phyloP scores from a whole-genome alignment of 2,329 filamentous ascomycete genomes.

The Trichoderma koningiopsis region DNA sequence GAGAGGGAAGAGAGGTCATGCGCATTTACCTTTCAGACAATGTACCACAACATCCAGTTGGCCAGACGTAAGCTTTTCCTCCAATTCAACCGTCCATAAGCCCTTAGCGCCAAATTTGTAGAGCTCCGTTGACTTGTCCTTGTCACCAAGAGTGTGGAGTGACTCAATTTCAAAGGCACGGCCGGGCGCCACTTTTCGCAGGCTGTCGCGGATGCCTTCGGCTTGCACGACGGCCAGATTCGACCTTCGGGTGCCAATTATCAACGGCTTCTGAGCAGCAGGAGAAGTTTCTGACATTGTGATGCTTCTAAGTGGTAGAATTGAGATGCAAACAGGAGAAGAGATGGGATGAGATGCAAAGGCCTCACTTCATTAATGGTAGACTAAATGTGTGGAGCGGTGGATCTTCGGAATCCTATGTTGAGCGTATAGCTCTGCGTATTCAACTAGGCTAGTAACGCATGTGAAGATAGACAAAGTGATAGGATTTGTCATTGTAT shows the following conservation, averaged over 20 bases:
- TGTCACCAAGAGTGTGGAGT: conserved; percentile 17
- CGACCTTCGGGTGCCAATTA: conserved; percentile 20
- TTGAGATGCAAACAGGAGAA: background rate
- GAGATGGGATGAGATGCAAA: background rate
- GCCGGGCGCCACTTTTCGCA: conserved; percentile 1
- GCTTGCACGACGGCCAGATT: conserved; percentile 21
- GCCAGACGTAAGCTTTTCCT: conserved; percentile 9
- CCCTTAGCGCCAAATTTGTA: conserved; percentile 24
- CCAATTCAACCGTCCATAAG: conserved; percentile 20
- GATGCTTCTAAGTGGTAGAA: background rate
- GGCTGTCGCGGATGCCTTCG: conserved; percentile 10
- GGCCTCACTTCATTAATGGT: background rate
- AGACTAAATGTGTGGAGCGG: conserved; percentile 11
- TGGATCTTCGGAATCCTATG: conserved; percentile 15
- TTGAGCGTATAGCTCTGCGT: background rate
- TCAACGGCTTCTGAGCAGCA: background rate
- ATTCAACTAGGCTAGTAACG: background rate
- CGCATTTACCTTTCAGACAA: conserved; percentile 17
- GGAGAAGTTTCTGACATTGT: background rate
- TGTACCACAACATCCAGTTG: conserved; percentile 22
- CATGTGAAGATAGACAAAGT: background rate
- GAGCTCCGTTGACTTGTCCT: conserved; percentile 10
- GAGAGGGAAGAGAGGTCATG: background rate
- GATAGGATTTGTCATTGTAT: background rate
- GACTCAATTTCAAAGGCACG: conserved; percentile 12